phyloP scores from a whole-genome alignment of 176 grass and related monocot species.

The Eleusine coracana region DNA sequence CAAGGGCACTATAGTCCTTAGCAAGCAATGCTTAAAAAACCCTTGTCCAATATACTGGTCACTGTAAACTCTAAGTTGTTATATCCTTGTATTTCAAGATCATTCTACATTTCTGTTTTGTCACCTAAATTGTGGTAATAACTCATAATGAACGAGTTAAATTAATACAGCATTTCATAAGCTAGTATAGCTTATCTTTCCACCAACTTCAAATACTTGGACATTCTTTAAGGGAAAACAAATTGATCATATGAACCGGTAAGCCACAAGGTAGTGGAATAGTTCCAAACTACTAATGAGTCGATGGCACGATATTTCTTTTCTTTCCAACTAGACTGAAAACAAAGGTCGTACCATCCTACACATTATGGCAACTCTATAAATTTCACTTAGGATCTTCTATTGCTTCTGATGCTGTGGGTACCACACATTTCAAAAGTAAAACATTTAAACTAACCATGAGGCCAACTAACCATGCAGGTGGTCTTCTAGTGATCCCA shows the following conservation, averaged over 20 bases:
- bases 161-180: constrained; percentile 1
- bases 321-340: neutral
- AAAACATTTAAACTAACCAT: constrained; percentile 57
- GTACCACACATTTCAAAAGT: constrained; percentile 22
- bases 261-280: neutral
- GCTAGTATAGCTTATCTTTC: constrained; percentile 6
- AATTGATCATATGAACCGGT: neutral
- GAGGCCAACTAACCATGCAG: constrained; percentile 61
- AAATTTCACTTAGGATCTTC: constrained; percentile 5
- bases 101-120: constrained; percentile 2
- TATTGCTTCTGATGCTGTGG: neutral
- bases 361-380: neutral
- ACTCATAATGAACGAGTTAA: constrained; percentile 1
- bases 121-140: neutral
- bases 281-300: neutral
- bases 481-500: constrained; percentile 82
- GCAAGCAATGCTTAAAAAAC: neutral
- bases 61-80: constrained; percentile 7
- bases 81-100: neutral
- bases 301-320: neutral
- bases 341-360: constrained; percentile 16
- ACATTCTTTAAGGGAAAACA: neutral
- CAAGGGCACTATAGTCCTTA: neutral
- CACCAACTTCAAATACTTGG: constrained; percentile 26
- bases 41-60: neutral